Percentiles rank a stretch among this genome's conserved stretches.
phyloP scores from a whole-genome alignment of 2,329 filamentous ascomycete species.

The Aspergillus tanneri region DNA sequence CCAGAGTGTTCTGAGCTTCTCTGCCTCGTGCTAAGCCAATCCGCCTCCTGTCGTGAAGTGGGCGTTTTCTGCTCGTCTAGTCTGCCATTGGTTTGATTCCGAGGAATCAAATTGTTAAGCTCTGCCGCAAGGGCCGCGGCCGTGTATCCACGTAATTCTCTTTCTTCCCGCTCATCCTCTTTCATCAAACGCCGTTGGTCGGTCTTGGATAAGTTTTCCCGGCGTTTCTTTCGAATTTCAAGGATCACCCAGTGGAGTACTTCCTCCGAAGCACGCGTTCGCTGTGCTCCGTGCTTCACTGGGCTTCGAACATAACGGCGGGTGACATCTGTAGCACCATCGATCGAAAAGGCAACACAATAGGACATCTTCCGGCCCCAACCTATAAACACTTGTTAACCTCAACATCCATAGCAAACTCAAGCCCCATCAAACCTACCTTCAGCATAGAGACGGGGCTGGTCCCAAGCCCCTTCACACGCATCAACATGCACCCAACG shows the following conservation, averaged over 20 bases:
- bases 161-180: conserved; percentile 51
- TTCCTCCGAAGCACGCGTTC: conserved; percentile 79
- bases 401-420: not conserved
- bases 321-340: conserved; percentile 71
- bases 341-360: conserved; percentile 92
- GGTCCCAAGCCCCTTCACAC: conserved; percentile 94
- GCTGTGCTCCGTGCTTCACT: conserved; percentile 62
- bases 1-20: conserved; percentile 33
- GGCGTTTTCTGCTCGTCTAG: conserved; percentile 45
- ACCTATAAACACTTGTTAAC: conserved; percentile 47
- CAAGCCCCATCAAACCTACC: conserved; percentile 40
- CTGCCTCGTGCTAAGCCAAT: conserved; percentile 32
- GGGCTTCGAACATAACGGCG: conserved; percentile 60
- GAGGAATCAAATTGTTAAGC: conserved; percentile 45
- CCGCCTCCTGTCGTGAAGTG: conserved; percentile 35
- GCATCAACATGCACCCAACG: conserved; percentile 97
- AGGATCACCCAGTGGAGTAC: conserved; percentile 88
- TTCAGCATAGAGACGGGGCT: conserved; percentile 85
- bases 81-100: conserved; percentile 23
- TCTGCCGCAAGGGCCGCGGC: conserved; percentile 47
- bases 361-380: conserved; percentile 98
- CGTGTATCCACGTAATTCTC: conserved; percentile 47
- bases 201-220: conserved; percentile 75
- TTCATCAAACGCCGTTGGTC: conserved; percentile 58
- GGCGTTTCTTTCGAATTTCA: conserved; percentile 82